Conservation (phyloP, 148 eudicot species). For the Drosera capensis region DNA sequence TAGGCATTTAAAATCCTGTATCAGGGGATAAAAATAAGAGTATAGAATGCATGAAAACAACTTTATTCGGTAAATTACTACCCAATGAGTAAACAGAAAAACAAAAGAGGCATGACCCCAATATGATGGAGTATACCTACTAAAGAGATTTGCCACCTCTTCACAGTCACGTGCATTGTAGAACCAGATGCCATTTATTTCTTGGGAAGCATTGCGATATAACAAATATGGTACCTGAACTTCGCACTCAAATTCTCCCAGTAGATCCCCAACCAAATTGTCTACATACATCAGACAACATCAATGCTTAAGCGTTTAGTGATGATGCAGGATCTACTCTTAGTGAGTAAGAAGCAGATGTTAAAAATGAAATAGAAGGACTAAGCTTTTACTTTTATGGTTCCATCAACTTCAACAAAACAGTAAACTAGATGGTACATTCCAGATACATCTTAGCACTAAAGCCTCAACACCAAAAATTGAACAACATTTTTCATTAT, state of each 20-base stretch:
- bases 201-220: slow-evolving; percentile 93
- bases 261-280: slow-evolving; percentile 81
- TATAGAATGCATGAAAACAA: background rate
- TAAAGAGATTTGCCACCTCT: slow-evolving; percentile 89
- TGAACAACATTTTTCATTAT: too few species aligned
- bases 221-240: slow-evolving; percentile 76
- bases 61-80: background rate
- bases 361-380: background rate
- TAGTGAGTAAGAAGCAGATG: background rate
- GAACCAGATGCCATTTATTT: slow-evolving; percentile 98
- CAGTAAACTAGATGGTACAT: too few species aligned
- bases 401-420: too few species aligned
- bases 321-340: background rate
- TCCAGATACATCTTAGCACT: too few species aligned
- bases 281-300: slow-evolving; percentile 31
- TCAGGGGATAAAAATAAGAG: background rate
- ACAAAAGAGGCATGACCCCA: background rate
- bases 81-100: background rate
- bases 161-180: slow-evolving; percentile 91
- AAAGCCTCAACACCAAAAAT: too few species aligned
- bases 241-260: slow-evolving; percentile 96
- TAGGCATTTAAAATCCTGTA: slow-evolving; percentile 49
- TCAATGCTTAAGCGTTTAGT: slow-evolving; percentile 12
- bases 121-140: slow-evolving; percentile 25
- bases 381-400: too few species aligned